Evolutionary conservation across 1,139 yeast species (phyloP).

Genomic region (Nakaseomyces nivariensis): DNA sequence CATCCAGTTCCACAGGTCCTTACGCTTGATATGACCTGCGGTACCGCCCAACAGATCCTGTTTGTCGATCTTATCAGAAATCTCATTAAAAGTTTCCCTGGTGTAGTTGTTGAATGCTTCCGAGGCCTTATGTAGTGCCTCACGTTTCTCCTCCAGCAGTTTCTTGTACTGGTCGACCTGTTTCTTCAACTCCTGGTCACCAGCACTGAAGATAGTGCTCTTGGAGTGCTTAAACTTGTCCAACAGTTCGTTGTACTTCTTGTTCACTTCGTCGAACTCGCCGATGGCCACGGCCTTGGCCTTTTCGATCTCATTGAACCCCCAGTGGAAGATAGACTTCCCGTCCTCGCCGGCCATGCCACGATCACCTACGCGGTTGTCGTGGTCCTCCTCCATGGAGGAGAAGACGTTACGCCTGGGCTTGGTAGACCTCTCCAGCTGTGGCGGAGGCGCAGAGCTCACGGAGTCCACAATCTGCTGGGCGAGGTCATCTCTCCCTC

Average conservation of each 20-base stretch:
- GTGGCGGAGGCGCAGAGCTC: neutral
- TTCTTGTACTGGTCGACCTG: constrained; percentile 20
- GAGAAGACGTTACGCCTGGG: neutral
- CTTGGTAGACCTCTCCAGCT: neutral
- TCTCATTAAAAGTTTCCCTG: constrained; percentile 19
- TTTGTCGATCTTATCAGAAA: constrained; percentile 21
- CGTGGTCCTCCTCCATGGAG: constrained; percentile 1
- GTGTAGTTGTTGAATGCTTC: constrained; percentile 16
- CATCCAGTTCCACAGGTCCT: constrained; percentile 8
- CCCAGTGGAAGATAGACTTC: constrained; percentile 25
- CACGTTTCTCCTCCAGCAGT: constrained; percentile 15
- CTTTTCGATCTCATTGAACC: constrained; percentile 26
- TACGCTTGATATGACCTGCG: constrained; percentile 1
- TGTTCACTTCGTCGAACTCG: constrained; percentile 23
- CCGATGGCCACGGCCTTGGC: constrained; percentile 26
- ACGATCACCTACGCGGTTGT: no score
- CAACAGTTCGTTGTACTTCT: constrained; percentile 16
- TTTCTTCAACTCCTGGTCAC: constrained; percentile 14
- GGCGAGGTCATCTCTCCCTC: constrained; percentile 1
- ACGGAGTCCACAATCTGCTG: constrained; percentile 2
- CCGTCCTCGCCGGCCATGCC: neutral
- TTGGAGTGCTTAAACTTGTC: constrained; percentile 13
- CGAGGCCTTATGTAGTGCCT: constrained; percentile 19
- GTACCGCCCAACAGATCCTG: constrained; percentile 14
- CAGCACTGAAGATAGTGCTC: constrained; percentile 9